phyloP scores from a whole-genome alignment of 192 early-diverging fungal genomes.

The Coemansia erecta region DNA sequence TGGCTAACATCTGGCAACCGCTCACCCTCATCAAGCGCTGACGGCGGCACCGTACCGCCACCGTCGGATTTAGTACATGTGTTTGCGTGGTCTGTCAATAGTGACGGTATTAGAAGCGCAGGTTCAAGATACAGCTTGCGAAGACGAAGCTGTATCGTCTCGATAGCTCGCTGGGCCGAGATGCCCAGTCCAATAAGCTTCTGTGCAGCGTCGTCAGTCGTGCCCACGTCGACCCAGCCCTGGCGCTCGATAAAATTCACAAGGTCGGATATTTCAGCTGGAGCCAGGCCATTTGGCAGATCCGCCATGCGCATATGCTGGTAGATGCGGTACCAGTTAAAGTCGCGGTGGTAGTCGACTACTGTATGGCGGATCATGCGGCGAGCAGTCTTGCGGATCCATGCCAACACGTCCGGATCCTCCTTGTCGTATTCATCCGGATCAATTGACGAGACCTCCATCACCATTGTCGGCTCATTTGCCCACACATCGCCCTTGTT shows the following conservation, averaged over 20 bases:
- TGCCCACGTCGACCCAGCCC: conserved; percentile 35
- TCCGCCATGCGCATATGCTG: conserved; percentile 47
- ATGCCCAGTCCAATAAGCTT: conserved; percentile 36
- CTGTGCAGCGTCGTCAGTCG: conserved; percentile 26
- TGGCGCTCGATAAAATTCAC: conserved; percentile 42
- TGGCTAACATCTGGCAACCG: background rate
- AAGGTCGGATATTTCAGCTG: conserved; percentile 31
- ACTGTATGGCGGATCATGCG: conserved; percentile 32
- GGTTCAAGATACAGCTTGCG: conserved; percentile 43
- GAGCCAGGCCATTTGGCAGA: conserved; percentile 23
- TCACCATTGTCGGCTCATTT: conserved; percentile 45
- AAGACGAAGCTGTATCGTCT: conserved; percentile 44
- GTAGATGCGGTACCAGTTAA: conserved; percentile 51
- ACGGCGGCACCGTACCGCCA: background rate
- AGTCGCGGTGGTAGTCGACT: conserved; percentile 48
- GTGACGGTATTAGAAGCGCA: conserved; percentile 35
- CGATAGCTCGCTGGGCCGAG: conserved; percentile 28
- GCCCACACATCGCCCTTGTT: conserved; percentile 52
- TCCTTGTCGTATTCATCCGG: conserved; percentile 52
- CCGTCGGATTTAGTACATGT: background rate
- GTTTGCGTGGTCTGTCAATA: conserved; percentile 12
- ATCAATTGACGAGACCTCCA: conserved; percentile 42
- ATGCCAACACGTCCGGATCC: conserved; percentile 42
- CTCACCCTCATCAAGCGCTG: background rate
- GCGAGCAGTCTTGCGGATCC: conserved; percentile 38